Evolutionary conservation across 345 rosid species (phyloP).

Genomic region (Noccaea bulbosa): DNA sequence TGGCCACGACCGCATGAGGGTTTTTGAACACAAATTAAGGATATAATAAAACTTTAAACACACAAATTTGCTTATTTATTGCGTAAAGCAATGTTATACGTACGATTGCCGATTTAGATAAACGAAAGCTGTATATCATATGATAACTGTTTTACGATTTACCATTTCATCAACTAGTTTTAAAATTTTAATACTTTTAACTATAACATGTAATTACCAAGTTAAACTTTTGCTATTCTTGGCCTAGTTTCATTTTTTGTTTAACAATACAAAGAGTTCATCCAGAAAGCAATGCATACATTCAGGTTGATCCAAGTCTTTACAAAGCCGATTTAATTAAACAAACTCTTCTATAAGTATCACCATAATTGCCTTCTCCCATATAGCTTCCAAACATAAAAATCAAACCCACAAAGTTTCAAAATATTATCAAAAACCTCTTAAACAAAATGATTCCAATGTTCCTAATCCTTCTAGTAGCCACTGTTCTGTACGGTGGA

Average conservation of each 20-base stretch:
- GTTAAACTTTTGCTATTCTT: background rate
- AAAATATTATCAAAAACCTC: background rate
- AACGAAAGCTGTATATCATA: too few species aligned
- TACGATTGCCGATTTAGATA: too few species aligned
- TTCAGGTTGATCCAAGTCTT: background rate
- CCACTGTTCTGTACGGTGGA: slow-evolving; percentile 20
- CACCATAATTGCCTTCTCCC: background rate
- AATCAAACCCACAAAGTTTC: slow-evolving; percentile 2
- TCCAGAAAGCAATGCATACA: background rate
- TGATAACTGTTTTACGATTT: too few species aligned
- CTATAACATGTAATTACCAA: background rate
- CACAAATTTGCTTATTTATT: background rate
- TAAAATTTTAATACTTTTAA: background rate
- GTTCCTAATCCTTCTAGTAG: slow-evolving; percentile 32
- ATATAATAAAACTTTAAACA: background rate
- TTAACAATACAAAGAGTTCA: background rate
- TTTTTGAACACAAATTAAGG: background rate
- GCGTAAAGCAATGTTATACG: background rate
- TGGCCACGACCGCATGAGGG: background rate
- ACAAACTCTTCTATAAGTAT: background rate
- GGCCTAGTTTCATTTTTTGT: background rate
- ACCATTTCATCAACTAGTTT: background rate
- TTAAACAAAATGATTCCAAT: background rate
- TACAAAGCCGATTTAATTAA: background rate
- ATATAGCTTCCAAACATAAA: background rate